Percentiles rank a stretch among this genome's conserved stretches.
Conservation (phyloP, 176 grass and related monocot species). For the Alloteropsis semialata region DNA sequence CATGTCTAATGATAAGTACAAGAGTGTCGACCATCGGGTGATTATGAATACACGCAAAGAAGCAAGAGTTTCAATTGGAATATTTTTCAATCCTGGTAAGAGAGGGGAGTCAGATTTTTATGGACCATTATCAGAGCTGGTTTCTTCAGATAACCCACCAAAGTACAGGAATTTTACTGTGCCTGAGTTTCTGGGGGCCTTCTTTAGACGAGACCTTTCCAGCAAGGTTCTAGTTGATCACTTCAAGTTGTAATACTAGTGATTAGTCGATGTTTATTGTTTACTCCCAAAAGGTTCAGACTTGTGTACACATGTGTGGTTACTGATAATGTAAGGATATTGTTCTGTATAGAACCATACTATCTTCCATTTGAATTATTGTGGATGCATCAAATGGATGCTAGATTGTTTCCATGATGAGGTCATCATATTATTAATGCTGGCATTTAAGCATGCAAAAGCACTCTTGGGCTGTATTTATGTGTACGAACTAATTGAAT, state of each 20-base stretch:
- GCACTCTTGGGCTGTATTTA: not conserved
- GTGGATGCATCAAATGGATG: not conserved
- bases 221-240: slow-evolving; percentile 61
- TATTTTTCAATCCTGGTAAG: slow-evolving; percentile 70
- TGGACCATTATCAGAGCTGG: slow-evolving; percentile 57
- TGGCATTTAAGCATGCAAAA: not conserved
- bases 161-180: slow-evolving; percentile 62
- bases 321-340: not conserved
- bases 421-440: not conserved
- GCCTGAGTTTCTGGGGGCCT: slow-evolving; percentile 57
- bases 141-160: slow-evolving; percentile 46
- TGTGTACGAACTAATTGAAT: not conserved
- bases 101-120: slow-evolving; percentile 50
- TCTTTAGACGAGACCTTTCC: slow-evolving; percentile 58
- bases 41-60: slow-evolving; percentile 44
- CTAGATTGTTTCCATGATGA: not conserved
- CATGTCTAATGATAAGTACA: slow-evolving; percentile 74
- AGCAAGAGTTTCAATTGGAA: slow-evolving; percentile 66
- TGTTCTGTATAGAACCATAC: not conserved
- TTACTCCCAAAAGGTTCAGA: not conserved
- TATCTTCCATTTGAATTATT: not conserved
- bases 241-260: slow-evolving; percentile 48
- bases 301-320: not conserved
- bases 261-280: not conserved
- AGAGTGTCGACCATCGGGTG: slow-evolving; percentile 76